These are phyloP conservation scores for Achlya hypogyna DNA, from an alignment of 352 stramenopile genomes.

Conservation along the genomic window DNA sequence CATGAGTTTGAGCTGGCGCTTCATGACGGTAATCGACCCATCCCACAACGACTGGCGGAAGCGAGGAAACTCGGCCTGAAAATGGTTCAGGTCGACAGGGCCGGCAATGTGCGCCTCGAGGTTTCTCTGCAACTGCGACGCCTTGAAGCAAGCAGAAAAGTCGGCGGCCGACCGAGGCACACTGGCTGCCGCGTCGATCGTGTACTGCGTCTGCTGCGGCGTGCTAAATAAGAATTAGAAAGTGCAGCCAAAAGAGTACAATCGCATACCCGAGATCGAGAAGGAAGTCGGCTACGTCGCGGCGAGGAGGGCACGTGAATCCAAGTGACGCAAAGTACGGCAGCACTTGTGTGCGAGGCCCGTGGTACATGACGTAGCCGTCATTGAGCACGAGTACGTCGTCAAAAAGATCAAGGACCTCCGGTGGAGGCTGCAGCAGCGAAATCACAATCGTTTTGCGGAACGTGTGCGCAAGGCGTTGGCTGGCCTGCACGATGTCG, in stretches of 20 bases:
- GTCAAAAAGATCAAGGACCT: constrained; percentile 86
- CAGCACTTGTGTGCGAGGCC: constrained; percentile 26
- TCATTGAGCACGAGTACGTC: constrained; percentile 80
- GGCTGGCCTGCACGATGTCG: constrained; percentile 25
- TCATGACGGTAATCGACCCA: constrained; percentile 19
- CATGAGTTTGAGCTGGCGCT: constrained; percentile 63
- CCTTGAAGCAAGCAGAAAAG: constrained; percentile 33
- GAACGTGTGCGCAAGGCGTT: constrained; percentile 1
- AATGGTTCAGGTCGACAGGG: constrained; percentile 22
- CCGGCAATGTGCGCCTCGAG: constrained; percentile 28
- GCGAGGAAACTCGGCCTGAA: constrained; percentile 26
- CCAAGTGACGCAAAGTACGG: constrained; percentile 40
- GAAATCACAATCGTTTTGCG: constrained; percentile 36
- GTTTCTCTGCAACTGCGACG: constrained; percentile 31
- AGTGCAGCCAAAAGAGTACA: background rate
- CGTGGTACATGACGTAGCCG: constrained; percentile 66
- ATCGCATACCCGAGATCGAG: background rate
- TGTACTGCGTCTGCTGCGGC: constrained; percentile 30
- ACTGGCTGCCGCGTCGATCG: constrained; percentile 3
- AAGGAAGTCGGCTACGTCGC: background rate
- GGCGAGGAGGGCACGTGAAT: constrained; percentile 28
- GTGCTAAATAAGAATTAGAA: constrained; percentile 30
- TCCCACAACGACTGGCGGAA: background rate
- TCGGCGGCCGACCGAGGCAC: constrained; percentile 27
- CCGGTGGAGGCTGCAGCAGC: constrained; percentile 75